A percentile compares a stretch with the other conserved stretches of the same genome.
Evolutionary conservation across 2,329 filamentous ascomycete genomes (phyloP).

Genomic region (Penicillium sp.): DNA sequence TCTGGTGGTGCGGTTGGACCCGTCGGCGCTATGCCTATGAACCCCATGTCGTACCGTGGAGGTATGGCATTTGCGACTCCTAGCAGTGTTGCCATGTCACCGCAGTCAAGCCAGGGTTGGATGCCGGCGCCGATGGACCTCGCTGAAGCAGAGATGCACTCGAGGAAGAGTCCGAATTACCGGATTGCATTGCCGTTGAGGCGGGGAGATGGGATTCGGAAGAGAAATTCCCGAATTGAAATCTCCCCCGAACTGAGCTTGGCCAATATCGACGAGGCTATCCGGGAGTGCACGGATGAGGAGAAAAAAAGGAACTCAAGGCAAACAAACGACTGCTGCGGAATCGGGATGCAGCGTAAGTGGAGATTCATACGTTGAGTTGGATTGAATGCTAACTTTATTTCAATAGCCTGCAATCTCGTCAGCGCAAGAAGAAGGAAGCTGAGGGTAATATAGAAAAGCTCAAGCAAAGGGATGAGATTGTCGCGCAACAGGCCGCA

Average conservation of each 20-base stretch:
- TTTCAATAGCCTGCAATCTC: slow-evolving; percentile 75
- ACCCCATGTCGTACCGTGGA: slow-evolving; percentile 46
- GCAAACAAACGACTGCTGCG: slow-evolving; percentile 87
- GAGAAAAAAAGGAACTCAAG: slow-evolving; percentile 97
- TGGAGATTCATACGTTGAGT: slow-evolving; percentile 28
- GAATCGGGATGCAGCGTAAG: slow-evolving; percentile 96
- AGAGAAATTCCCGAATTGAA: slow-evolving; percentile 98
- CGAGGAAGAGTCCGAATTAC: slow-evolving; percentile 65
- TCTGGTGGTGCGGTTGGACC: slow-evolving; percentile 45
- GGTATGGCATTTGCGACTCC: slow-evolving; percentile 52
- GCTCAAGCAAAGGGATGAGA: slow-evolving; percentile 64
- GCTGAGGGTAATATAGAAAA: slow-evolving; percentile 58
- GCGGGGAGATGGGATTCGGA: slow-evolving; percentile 85
- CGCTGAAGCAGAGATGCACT: slow-evolving; percentile 52
- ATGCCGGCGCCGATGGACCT: slow-evolving; percentile 49
- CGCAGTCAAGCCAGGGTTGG: slow-evolving; percentile 62
- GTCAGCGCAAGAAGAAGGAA: slow-evolving; percentile 97
- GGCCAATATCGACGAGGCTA: slow-evolving; percentile 90
- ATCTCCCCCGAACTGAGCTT: slow-evolving; percentile 93
- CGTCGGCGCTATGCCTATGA: slow-evolving; percentile 40
- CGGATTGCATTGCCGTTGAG: slow-evolving; percentile 71
- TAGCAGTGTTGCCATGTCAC: slow-evolving; percentile 58
- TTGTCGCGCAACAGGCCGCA: neutral
- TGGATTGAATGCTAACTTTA: neutral
- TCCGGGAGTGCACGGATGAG: slow-evolving; percentile 76